A percentile compares a stretch with the other conserved stretches of the same genome.
Conservation (phyloP, 129 eudicot species). For the Logfia minima region DNA sequence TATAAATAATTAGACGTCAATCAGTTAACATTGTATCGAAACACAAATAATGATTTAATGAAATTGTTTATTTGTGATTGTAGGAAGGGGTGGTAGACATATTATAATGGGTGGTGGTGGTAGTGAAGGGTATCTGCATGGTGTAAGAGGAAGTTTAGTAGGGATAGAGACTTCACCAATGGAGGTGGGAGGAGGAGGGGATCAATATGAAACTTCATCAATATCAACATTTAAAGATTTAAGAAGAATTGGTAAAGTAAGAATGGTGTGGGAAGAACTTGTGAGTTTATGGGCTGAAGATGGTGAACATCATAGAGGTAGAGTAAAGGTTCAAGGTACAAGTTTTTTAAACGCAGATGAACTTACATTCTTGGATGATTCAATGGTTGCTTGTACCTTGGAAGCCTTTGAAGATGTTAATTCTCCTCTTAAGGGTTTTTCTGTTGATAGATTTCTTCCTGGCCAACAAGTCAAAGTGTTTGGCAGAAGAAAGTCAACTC, state of each 20-base stretch:
- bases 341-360: constrained; percentile 76
- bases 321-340: constrained; percentile 65
- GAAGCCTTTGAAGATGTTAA: constrained; percentile 68
- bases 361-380: constrained; percentile 66
- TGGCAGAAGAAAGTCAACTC: constrained; percentile 64
- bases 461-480: constrained; percentile 83
- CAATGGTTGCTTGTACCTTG: constrained; percentile 76
- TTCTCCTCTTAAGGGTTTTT: constrained; percentile 60
- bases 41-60: background rate
- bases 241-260: constrained; percentile 60
- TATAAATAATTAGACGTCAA: too few species aligned
- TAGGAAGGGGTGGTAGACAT: constrained; percentile 58
- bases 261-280: constrained; percentile 86
- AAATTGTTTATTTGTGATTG: constrained; percentile 11
- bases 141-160: constrained; percentile 39
- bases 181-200: constrained; percentile 25
- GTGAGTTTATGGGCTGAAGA: constrained; percentile 87
- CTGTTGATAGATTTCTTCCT: constrained; percentile 72
- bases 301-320: constrained; percentile 71
- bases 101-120: constrained; percentile 28
- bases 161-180: constrained; percentile 46
- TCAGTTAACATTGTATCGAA: background rate
- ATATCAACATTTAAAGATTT: constrained; percentile 40
- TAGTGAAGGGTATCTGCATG: constrained; percentile 42
- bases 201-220: constrained; percentile 33